phyloP scores from a whole-genome alignment of 2,329 filamentous ascomycete species.

The Colletotrichum simmondsii region DNA sequence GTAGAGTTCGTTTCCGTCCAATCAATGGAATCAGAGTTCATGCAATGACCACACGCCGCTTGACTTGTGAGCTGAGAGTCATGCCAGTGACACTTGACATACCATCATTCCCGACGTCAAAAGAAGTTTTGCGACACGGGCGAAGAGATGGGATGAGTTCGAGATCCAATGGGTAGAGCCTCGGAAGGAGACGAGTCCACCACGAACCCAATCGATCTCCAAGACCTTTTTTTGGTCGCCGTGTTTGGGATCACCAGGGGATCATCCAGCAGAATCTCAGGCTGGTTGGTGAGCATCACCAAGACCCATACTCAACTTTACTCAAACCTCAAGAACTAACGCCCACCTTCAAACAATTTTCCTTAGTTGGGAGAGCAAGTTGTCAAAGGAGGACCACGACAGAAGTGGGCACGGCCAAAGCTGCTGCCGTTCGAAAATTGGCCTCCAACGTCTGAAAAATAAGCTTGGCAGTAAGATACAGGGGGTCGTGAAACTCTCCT shows the following conservation, averaged over 20 bases:
- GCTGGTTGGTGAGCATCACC: neutral
- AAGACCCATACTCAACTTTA: neutral
- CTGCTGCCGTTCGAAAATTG: conserved; percentile 18
- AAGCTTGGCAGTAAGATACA: conserved; percentile 33
- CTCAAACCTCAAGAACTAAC: neutral
- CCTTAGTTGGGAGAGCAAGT: neutral
- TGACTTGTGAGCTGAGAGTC: neutral
- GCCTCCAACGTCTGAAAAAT: conserved; percentile 23
- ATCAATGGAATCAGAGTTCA: neutral
- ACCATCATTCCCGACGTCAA: conserved; percentile 1
- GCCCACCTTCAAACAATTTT: neutral
- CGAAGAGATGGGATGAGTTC: conserved; percentile 5
- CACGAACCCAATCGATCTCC: neutral
- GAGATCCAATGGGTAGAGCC: neutral
- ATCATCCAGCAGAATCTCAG: conserved; percentile 15
- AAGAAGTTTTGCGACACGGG: neutral
- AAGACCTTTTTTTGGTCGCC: neutral
- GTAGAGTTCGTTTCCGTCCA: conserved; percentile 5
- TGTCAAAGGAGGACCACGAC: neutral
- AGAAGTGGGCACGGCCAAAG: conserved; percentile 22
- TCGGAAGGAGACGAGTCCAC: neutral
- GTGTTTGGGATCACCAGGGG: conserved; percentile 27
- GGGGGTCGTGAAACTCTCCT: conserved; percentile 32
- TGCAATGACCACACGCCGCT: neutral
- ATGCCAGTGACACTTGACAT: conserved; percentile 19